Base-by-base conservation (phyloP, 371 early-diverging fungal species). In the Circinella umbellata region DNA sequence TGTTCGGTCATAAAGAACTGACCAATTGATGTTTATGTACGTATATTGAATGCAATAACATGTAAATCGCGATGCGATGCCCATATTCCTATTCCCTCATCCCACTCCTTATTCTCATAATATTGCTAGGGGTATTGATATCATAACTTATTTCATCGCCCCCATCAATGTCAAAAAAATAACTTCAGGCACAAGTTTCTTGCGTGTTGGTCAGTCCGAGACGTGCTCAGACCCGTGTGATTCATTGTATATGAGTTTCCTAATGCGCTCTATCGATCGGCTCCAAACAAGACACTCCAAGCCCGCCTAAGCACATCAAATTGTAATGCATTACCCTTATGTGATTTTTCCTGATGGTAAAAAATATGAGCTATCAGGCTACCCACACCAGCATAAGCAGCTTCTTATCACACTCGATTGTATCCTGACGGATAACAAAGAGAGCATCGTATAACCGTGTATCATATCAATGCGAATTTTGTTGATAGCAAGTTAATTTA, bases 401-500 rank as follows among this genome's bases (percentile, higher is more conserved):
- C 54, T 20, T 54, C 54, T 54, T 54, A n/a, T 20, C 4, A 2
- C 18, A 54, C 54, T 18, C n/a, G 54, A 54, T 17, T 54, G 54
- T 54, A 54, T 54, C 54, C 54, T 7, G 46, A 61, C 17, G 20
- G 42, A 42, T 20, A 42, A 11, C n/a, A 14, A 14, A 17, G 42
- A 15, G 17, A 61, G 7, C 15, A 61, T 35, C 62, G 38, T 42
- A 42, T 14, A 35, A 42, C 46, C 9, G n/a, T 61, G 62, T 42
- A 42, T 18, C n/a, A 39, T 61, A n/a, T 42, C 62, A 17, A 61
- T 61, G 54, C 54, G 4, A n/a, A 54, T 54, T 18, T 54, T n/a
- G 54, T 54, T n/a, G 8, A 54, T 54, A n/a, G 54, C 54, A 3
- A 54, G 54, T 18, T 54, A 15, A n/a, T 15, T 10, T 18, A 54